Evolutionary conservation across 1,284 basidiomycete species (phyloP).

Genomic region (Erythrobasidium hasegawianum): DNA sequence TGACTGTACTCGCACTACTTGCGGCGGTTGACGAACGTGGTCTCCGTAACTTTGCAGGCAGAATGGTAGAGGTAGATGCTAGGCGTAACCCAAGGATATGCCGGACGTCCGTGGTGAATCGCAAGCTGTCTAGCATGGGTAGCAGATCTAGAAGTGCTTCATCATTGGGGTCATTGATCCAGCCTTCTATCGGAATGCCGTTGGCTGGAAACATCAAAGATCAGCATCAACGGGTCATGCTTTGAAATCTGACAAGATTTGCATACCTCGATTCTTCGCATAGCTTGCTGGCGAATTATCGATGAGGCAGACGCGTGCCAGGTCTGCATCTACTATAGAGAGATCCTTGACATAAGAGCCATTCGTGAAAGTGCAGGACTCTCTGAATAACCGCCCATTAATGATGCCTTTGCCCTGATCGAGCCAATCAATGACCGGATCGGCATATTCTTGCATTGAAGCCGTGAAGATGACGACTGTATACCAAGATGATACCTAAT

Average conservation of each 20-base stretch:
- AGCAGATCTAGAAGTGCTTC: slow-evolving; percentile 92
- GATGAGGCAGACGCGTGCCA: slow-evolving; percentile 84
- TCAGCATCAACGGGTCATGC: background rate
- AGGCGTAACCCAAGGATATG: slow-evolving; percentile 75
- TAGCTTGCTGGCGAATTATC: slow-evolving; percentile 97
- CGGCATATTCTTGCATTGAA: slow-evolving; percentile 97
- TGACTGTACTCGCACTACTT: slow-evolving; percentile 9
- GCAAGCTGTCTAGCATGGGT: slow-evolving; percentile 88
- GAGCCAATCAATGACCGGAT: slow-evolving; percentile 99
- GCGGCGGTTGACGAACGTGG: slow-evolving; percentile 15
- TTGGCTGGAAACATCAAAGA: slow-evolving; percentile 61
- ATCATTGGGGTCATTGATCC: slow-evolving; percentile 95
- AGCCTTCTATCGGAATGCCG: slow-evolving; percentile 97
- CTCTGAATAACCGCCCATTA: slow-evolving; percentile 80
- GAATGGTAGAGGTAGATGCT: slow-evolving; percentile 26
- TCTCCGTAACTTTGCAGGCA: slow-evolving; percentile 8
- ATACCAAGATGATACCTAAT: slow-evolving; percentile 94
- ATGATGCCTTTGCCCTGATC: slow-evolving; percentile 72
- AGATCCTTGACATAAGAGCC: slow-evolving; percentile 95
- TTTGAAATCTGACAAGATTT: background rate
- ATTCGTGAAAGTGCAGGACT: slow-evolving; percentile 90
- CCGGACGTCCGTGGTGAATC: slow-evolving; percentile 93
- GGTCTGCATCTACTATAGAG: slow-evolving; percentile 77
- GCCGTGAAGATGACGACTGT: slow-evolving; percentile 98
- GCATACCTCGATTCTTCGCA: slow-evolving; percentile 82